Conservation (phyloP, 2,329 filamentous ascomycete species). For the Aspergillus pseudotamarii region DNA sequence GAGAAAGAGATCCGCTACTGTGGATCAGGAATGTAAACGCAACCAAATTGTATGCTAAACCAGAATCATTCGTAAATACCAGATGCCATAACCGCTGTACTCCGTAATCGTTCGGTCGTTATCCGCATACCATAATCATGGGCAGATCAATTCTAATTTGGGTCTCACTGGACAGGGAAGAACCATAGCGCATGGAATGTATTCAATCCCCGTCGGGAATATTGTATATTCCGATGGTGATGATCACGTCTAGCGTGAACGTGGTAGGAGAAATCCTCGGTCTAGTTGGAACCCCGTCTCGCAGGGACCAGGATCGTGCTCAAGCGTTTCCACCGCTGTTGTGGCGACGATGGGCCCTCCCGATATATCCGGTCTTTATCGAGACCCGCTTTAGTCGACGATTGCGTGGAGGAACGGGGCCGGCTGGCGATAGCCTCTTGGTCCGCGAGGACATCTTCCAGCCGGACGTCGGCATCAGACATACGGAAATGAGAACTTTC, state of each 20-base stretch:
- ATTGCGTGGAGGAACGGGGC: slow-evolving; percentile 39
- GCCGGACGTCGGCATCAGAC: slow-evolving; percentile 44
- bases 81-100: background rate
- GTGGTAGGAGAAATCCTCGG: background rate
- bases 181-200: background rate
- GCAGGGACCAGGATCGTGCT: slow-evolving; percentile 36
- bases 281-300: slow-evolving; percentile 19
- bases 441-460: slow-evolving; percentile 47
- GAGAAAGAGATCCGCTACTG: background rate
- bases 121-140: background rate
- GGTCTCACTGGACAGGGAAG: background rate
- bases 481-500: slow-evolving; percentile 36
- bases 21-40: background rate
- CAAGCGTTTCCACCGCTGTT: slow-evolving; percentile 36
- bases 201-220: background rate
- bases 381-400: slow-evolving; percentile 36
- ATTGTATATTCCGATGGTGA: background rate
- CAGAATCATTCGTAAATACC: background rate
- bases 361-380: slow-evolving; percentile 31
- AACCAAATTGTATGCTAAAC: background rate
- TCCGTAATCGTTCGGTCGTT: background rate
- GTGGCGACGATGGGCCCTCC: slow-evolving; percentile 26
- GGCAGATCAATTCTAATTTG: background rate
- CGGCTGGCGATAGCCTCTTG: slow-evolving; percentile 41
- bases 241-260: background rate